Base-by-base conservation (phyloP, 1,284 basidiomycete species). In the Puccinia triticina region DNA sequence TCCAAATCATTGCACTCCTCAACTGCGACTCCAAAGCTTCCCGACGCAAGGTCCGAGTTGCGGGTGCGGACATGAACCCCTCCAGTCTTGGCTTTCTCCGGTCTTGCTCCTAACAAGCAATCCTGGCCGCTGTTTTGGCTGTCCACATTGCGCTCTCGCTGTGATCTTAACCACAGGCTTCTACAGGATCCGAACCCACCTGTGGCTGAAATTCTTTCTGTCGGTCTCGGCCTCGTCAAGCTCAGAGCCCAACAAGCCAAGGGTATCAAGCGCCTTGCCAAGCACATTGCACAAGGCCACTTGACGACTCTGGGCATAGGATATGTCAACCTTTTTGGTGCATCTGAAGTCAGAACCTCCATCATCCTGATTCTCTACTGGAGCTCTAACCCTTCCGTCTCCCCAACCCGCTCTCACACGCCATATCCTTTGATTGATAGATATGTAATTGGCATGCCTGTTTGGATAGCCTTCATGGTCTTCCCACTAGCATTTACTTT, bases 401-500 rank as follows among this genome's bases (percentile, higher is more conserved):
- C n/a, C n/a, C n/a, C n/a, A n/a, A n/a, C n/a, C n/a, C n/a, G n/a
- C n/a, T n/a, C n/a, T n/a, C n/a, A n/a, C n/a, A n/a, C n/a, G n/a
- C n/a, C n/a, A n/a, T n/a, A n/a, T n/a, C n/a, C n/a, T n/a, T n/a
- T n/a, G n/a, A 43, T 43, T 43, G 12, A 1, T 84, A 95, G 94
- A 43, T 98, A 97, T 87, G 92, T 94, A 12, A 91, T 98, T 79
- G 95, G 95, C 37, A 95, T 95, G 57, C 94, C 96, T 75, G 91
- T 95, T 86, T 88, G 86, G 85, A 85, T 87, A 64, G 84, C 87
- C 83, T 83, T 86, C 53, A 93, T 96, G 87, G 93, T 98, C 84
- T 92, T 98, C 85, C 96, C 96, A 1, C 89, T 99, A 61, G 93
- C 96, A 0, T 92, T 98, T 87, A 96, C 96, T 0, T 89, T 99